Evolutionary conservation across 352 stramenopile species (phyloP), one percentile per base, ranked within the genome.

Genomic region (Pythium utonaiense): DNA sequence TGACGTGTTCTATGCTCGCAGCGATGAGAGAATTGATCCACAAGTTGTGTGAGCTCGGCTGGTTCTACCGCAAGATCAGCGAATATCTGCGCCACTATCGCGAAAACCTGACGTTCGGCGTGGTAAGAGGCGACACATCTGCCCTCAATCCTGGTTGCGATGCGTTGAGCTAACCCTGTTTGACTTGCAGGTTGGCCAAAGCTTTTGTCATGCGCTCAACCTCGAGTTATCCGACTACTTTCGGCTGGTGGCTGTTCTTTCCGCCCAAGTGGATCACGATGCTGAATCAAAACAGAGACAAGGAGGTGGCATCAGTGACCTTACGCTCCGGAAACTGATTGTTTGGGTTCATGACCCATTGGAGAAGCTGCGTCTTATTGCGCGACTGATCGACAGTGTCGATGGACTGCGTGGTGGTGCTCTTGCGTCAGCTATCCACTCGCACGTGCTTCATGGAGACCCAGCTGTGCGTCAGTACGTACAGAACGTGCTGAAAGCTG

Each of bases 151-250:
- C 33, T 40, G 17, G n/a, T 9, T 25, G 4, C 22, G 36, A 21
- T 17, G 16, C 5, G 3, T 22, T 14, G 6, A 6, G 36, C 3
- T 14, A 19, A 21, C 21, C 27, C 3, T 2, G 3, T 33, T 30
- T 50, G 12, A 14, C 34, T 14, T 40, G 8, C 60, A 93, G 78
- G 84, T 96, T 14, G 81, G 78, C 0, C 89, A 96, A 64, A 95
- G 86, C 58, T 97, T 98, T 62, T 94, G 84, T 14, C 86, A 96
- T 59, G 80, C 91, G 16, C 73, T 98, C 10, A 92, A 97, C 57
- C 80, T 89, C 16, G 89, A 98, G 56, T 63, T 98, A n/a, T 89
- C 77, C 1, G 88, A 96, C 54, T 98, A 97, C 70, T 97, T 95
- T 53, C 88, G 93, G 8, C 68, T 98, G n/a, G 91, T 98, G 31